Evolutionary conservation across 257 asterid genomes (phyloP).

Genomic region (Cordia subcordata): DNA sequence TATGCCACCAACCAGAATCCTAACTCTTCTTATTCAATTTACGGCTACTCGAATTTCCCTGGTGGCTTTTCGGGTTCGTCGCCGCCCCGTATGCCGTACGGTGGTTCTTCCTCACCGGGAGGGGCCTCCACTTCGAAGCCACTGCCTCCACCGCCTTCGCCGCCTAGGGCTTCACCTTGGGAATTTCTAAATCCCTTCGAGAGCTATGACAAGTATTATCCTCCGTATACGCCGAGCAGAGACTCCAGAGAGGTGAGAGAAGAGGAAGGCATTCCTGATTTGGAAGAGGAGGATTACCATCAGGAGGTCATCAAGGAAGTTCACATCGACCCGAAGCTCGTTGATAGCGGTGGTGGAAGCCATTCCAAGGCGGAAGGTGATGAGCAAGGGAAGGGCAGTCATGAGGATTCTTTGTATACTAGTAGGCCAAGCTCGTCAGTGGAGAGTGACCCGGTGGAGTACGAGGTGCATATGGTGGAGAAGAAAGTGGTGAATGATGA

Average conservation of each 20-base stretch:
- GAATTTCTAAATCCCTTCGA: constrained; percentile 90
- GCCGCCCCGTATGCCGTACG: constrained; percentile 26
- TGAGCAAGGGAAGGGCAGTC: constrained; percentile 36
- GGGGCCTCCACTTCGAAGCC: constrained; percentile 50
- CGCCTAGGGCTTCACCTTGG: constrained; percentile 81
- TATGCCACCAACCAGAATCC: constrained; percentile 29
- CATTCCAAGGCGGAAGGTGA: constrained; percentile 39
- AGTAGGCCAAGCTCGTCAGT: constrained; percentile 40
- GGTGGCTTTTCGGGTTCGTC: constrained; percentile 48
- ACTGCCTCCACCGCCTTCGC: constrained; percentile 83
- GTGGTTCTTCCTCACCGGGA: constrained; percentile 27
- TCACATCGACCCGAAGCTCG: constrained; percentile 66
- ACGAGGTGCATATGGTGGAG: constrained; percentile 85
- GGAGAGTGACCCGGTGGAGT: constrained; percentile 74
- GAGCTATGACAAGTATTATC: constrained; percentile 58
- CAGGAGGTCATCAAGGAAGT: constrained; percentile 83
- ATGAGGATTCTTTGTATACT: constrained; percentile 45
- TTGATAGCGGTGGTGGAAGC: constrained; percentile 18
- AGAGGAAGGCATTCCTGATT: constrained; percentile 97
- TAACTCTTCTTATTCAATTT: constrained; percentile 16
- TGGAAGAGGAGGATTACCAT: constrained; percentile 79
- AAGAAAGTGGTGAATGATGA: constrained; percentile 71
- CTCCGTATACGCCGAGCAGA: constrained; percentile 63
- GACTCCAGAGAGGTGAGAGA: constrained; percentile 84
- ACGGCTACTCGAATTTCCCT: constrained; percentile 33